A percentile compares a stretch with the other conserved stretches of the same genome.
Evolutionary conservation across 805 yeast species (phyloP).

Genomic region (Vanderwaltozyma verrucispora): DNA sequence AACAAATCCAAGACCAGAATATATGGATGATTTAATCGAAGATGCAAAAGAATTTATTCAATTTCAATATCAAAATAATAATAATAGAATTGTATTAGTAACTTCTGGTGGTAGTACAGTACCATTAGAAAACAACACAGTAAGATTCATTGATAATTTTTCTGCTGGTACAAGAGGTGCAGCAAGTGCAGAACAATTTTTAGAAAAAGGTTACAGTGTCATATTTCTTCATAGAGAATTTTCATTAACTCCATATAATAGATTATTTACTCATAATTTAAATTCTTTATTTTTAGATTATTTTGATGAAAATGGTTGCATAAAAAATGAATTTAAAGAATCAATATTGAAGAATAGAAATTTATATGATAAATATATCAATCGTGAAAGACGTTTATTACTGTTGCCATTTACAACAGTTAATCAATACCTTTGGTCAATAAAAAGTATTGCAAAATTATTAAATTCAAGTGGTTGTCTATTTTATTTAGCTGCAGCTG

Average conservation of each 20-base stretch:
- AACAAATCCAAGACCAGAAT: slow-evolving; percentile 61
- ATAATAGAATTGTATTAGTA: slow-evolving; percentile 60
- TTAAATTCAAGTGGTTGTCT: slow-evolving; percentile 54
- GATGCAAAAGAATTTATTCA: slow-evolving; percentile 54
- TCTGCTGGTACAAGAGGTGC: slow-evolving; percentile 98
- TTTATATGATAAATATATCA: slow-evolving; percentile 24
- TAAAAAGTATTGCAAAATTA: slow-evolving; percentile 53
- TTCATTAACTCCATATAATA: slow-evolving; percentile 83
- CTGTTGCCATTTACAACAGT: slow-evolving; percentile 88
- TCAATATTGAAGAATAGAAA: slow-evolving; percentile 52
- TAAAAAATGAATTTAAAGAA: slow-evolving; percentile 48
- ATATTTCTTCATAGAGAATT: slow-evolving; percentile 88
- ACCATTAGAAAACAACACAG: slow-evolving; percentile 94
- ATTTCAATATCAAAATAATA: slow-evolving; percentile 35
- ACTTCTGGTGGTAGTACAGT: slow-evolving; percentile 98
- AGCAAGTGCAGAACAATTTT: slow-evolving; percentile 83
- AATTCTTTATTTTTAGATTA: slow-evolving; percentile 73
- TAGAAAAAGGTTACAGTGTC: slow-evolving; percentile 82
- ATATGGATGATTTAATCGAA: slow-evolving; percentile 49
- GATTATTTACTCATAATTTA: slow-evolving; percentile 78
- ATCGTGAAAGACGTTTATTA: slow-evolving; percentile 30
- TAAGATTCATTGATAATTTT: slow-evolving; percentile 91
- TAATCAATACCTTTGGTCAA: slow-evolving; percentile 82
- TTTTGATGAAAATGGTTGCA: slow-evolving; percentile 50
- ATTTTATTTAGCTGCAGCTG: slow-evolving; percentile 94